These are phyloP conservation scores for Penicillium capsulatum DNA, from an alignment of 2,329 filamentous ascomycete species.

Conservation along the genomic window DNA sequence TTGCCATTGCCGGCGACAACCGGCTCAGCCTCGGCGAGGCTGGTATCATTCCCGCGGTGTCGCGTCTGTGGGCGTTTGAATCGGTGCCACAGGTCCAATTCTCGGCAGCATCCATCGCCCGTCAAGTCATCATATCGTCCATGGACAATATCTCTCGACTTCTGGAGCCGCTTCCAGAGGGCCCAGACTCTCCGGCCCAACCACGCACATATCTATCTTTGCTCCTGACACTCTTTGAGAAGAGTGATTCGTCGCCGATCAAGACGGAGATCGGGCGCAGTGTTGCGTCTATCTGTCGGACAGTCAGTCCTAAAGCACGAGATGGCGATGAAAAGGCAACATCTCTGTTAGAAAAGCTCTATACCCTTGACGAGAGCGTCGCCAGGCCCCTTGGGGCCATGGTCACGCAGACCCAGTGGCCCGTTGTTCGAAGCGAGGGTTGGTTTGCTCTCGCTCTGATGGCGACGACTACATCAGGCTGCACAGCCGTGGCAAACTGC, in stretches of 20 bases:
- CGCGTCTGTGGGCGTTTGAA: conserved; percentile 40
- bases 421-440: conserved; percentile 47
- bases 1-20: conserved; percentile 45
- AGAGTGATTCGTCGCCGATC: conserved; percentile 43
- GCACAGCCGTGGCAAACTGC: conserved; percentile 32
- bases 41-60: conserved; percentile 38
- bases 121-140: conserved; percentile 38
- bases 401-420: conserved; percentile 46
- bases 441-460: conserved; percentile 49
- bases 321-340: conserved; percentile 22
- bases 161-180: conserved; percentile 30
- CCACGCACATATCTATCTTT: conserved; percentile 39
- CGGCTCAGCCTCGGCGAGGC: conserved; percentile 36
- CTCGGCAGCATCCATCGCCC: conserved; percentile 39
- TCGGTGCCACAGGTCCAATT: conserved; percentile 45
- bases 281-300: conserved; percentile 44
- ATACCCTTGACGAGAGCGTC: conserved; percentile 34
- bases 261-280: conserved; percentile 47
- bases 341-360: conserved; percentile 31
- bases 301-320: conserved; percentile 29
- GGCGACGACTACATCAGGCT: conserved; percentile 35
- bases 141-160: conserved; percentile 37
- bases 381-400: conserved; percentile 42
- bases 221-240: conserved; percentile 40
- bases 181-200: conserved; percentile 27